Base-by-base conservation (phyloP, 805 yeast species). In the Komagataella pseudopastoris region DNA sequence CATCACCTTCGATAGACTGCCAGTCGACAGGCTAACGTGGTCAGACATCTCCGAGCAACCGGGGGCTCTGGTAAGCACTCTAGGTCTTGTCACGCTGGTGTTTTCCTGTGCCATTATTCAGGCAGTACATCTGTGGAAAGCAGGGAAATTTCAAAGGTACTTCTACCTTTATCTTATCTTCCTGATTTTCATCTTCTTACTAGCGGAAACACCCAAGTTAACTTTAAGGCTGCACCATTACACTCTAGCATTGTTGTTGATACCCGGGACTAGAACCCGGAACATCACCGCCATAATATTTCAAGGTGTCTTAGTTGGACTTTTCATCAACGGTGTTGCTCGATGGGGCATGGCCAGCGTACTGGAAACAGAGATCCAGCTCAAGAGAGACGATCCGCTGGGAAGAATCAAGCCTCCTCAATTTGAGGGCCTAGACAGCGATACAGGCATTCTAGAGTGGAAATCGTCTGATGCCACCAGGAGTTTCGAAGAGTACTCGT, bases 321-420 rank as follows among this genome's bases (percentile, higher is more conserved):
- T 91, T 47, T 74, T 85, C 49, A 71, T 89, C 5, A 84, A 90
- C 20, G 99, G 99, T 0, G 80, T 88, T 1, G 79, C 95, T 0
- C 71, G 95, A 52, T 91, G 99, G 99, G 97, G 93, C 52, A 81
- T 85, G 59, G 97, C 95, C 2, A 81, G 96, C 12, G 80, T 91
- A 52, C 80, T 86, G 1, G 96, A 91, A 60, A 87, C 96, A 0
- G 76, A 76, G 23, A 67, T 72, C 4, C 74, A 86, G 2, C 63
- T 90, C 47, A 63, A 80, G 52, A 71, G 97, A 56, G 85, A 85
- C 17, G 96, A 86, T 58, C 90, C 95, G 0, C 75, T 78, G 47
- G 80, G 80, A 0, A 63, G 59, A 45, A 59, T 74, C 23, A 56
- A 66, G 14, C 85, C 88, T 5, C 88, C 88, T 0, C 51, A 50